Conservation (phyloP, 768 basidiomycete genomes). For the Boletus reticulatus region DNA sequence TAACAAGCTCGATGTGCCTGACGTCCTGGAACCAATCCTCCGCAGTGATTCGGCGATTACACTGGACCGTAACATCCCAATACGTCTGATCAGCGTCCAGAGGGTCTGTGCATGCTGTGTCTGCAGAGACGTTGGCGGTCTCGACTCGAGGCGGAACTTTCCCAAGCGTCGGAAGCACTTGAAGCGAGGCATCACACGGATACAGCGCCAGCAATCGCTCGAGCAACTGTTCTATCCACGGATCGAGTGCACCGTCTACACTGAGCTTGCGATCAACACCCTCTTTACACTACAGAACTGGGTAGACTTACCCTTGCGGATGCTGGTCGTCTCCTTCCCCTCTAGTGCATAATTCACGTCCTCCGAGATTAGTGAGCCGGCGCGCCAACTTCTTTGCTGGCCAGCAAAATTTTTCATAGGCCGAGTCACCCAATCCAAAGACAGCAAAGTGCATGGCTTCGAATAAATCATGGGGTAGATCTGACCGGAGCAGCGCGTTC, state of each 20-base stretch:
- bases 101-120: slow-evolving; percentile 1
- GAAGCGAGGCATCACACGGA: slow-evolving; percentile 45
- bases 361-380: slow-evolving; percentile 66
- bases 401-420: slow-evolving; percentile 92
- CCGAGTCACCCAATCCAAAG: slow-evolving; percentile 83
- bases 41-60: slow-evolving; percentile 72
- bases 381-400: slow-evolving; percentile 79
- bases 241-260: slow-evolving; percentile 67
- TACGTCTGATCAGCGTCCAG: not conserved
- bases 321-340: slow-evolving; percentile 89
- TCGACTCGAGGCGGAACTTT: slow-evolving; percentile 32
- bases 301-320: slow-evolving; percentile 57
- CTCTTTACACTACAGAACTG: not conserved
- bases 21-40: slow-evolving; percentile 93
- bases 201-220: slow-evolving; percentile 45
- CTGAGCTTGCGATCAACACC: slow-evolving; percentile 36
- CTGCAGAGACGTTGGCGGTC: slow-evolving; percentile 15
- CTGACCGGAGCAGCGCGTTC: slow-evolving; percentile 72
- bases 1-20: slow-evolving; percentile 78
- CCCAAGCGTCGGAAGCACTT: slow-evolving; percentile 17
- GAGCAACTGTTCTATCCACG: slow-evolving; percentile 51
- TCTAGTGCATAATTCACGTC: slow-evolving; percentile 56
- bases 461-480: slow-evolving; percentile 74
- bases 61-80: slow-evolving; percentile 34
- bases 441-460: slow-evolving; percentile 76